Percentiles rank a stretch among this genome's conserved stretches.
Conservation (phyloP, 139 green algal species). For the Nannochloris sp. region DNA sequence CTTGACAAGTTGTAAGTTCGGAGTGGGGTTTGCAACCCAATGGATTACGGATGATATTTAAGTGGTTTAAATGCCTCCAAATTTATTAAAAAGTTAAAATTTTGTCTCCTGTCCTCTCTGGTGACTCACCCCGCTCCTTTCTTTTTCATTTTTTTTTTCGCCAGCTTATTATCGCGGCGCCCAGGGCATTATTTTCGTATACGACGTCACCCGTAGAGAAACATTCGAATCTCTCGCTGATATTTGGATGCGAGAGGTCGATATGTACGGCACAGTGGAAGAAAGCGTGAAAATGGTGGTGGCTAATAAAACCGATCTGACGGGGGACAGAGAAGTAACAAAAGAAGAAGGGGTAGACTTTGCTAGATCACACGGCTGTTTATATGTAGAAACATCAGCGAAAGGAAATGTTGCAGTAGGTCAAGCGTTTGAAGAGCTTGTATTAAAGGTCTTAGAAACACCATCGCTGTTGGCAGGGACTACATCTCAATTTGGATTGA, state of each 20-base stretch:
- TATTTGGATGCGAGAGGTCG: conserved; percentile 91
- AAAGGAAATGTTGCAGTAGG: conserved; percentile 75
- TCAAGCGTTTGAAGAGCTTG: conserved; percentile 84
- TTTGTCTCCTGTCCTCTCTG: too few relatives aligned
- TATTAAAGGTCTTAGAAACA: conserved; percentile 52
- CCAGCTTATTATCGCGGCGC: conserved; percentile 88
- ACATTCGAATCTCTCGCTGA: conserved; percentile 82
- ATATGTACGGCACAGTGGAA: conserved; percentile 88
- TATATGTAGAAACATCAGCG: conserved; percentile 90
- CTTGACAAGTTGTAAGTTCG: conserved; percentile 69
- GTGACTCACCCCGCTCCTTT: too few relatives aligned
- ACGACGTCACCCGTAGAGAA: conserved; percentile 85
- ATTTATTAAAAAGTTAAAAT: too few relatives aligned
- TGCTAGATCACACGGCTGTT: conserved; percentile 66
- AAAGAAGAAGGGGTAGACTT: conserved; percentile 68
- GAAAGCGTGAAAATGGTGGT: conserved; percentile 91
- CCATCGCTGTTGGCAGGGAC: conserved; percentile 26
- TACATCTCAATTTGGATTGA: conserved; percentile 21
- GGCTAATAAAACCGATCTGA: conserved; percentile 91
- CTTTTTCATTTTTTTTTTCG: neutral
- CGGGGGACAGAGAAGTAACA: conserved; percentile 61
- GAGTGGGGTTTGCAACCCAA: neutral
- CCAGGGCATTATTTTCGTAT: conserved; percentile 80
- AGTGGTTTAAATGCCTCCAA: too few relatives aligned
- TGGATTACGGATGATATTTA: neutral